Evolutionary conservation across 1,284 basidiomycete genomes (phyloP).

Genomic region (Spongispora temasekensis): DNA sequence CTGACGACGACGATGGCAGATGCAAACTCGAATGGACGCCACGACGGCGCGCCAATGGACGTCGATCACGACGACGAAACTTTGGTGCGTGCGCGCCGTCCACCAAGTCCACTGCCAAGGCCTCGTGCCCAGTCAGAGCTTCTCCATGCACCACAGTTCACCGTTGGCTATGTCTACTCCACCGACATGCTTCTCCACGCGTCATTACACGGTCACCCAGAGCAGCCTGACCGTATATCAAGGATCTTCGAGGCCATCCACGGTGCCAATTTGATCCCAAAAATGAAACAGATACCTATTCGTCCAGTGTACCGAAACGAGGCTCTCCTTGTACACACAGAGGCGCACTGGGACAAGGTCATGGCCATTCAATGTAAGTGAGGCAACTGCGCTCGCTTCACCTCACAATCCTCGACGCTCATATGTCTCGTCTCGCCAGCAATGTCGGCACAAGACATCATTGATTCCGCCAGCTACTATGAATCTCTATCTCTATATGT

Average conservation of each 20-base stretch:
- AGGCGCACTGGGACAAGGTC: slow-evolving; percentile 91
- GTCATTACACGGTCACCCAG: slow-evolving; percentile 72
- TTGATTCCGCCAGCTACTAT: slow-evolving; percentile 77
- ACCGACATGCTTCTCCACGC: slow-evolving; percentile 87
- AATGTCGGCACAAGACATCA: slow-evolving; percentile 71
- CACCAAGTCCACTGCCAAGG: slow-evolving; percentile 17
- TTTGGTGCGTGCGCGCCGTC: slow-evolving; percentile 8
- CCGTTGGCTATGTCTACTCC: slow-evolving; percentile 87
- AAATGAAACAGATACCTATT: slow-evolving; percentile 81
- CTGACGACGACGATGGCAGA: slow-evolving; percentile 1
- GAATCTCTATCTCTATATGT: slow-evolving; percentile 92
- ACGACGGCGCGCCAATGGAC: slow-evolving; percentile 28
- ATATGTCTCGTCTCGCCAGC: slow-evolving; percentile 44
- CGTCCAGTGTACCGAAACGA: slow-evolving; percentile 77
- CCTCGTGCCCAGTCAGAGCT: slow-evolving; percentile 37
- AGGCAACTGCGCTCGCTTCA: slow-evolving; percentile 5
- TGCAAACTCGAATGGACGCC: slow-evolving; percentile 19
- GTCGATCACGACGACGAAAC: slow-evolving; percentile 26
- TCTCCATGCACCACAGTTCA: slow-evolving; percentile 14
- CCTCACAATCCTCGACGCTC: slow-evolving; percentile 17
- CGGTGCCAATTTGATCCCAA: slow-evolving; percentile 57
- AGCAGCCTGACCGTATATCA: slow-evolving; percentile 87
- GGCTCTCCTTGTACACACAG: slow-evolving; percentile 85
- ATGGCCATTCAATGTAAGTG: slow-evolving; percentile 72
- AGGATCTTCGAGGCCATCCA: slow-evolving; percentile 73